Percentiles rank a stretch among this genome's conserved stretches.
These are phyloP conservation scores for Postia placenta DNA, from an alignment of 768 basidiomycete genomes.

Conservation along the genomic window DNA sequence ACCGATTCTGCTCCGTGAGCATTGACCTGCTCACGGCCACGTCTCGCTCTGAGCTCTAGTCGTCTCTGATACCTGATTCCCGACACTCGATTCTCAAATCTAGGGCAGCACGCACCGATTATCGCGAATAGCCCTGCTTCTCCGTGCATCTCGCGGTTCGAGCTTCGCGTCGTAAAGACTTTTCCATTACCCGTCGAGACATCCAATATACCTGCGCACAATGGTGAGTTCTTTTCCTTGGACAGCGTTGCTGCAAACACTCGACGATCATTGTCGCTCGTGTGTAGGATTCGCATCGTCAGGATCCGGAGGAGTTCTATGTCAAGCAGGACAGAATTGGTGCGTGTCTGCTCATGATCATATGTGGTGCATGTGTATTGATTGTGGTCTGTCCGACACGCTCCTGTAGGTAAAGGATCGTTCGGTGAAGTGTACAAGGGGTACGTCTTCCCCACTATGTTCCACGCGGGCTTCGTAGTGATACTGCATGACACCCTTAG, in stretches of 20 bases:
- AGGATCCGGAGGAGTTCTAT: slow-evolving; percentile 96
- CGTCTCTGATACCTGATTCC: too few species aligned
- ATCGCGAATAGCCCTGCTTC: too few species aligned
- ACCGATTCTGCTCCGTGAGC: neutral
- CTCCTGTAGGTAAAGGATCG: slow-evolving; percentile 81
- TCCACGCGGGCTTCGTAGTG: neutral
- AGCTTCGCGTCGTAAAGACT: too few species aligned
- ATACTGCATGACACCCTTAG: slow-evolving; percentile 33
- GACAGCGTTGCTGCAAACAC: neutral
- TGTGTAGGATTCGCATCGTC: slow-evolving; percentile 54
- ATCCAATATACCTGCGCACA: too few species aligned
- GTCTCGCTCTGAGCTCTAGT: too few species aligned
- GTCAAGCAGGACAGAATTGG: slow-evolving; percentile 97
- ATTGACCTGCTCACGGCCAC: too few species aligned
- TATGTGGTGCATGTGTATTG: neutral
- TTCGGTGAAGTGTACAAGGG: slow-evolving; percentile 99
- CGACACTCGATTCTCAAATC: too few species aligned
- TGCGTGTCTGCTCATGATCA: slow-evolving; percentile 32
- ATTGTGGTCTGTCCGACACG: neutral
- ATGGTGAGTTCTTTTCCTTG: slow-evolving; percentile 1
- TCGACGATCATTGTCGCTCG: slow-evolving; percentile 1
- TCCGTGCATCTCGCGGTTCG: too few species aligned
- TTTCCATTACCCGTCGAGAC: too few species aligned
- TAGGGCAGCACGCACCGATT: too few species aligned
- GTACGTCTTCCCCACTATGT: slow-evolving; percentile 43